phyloP scores from a whole-genome alignment of 768 basidiomycete species.

The Hygrophoropsis aurantiaca region DNA sequence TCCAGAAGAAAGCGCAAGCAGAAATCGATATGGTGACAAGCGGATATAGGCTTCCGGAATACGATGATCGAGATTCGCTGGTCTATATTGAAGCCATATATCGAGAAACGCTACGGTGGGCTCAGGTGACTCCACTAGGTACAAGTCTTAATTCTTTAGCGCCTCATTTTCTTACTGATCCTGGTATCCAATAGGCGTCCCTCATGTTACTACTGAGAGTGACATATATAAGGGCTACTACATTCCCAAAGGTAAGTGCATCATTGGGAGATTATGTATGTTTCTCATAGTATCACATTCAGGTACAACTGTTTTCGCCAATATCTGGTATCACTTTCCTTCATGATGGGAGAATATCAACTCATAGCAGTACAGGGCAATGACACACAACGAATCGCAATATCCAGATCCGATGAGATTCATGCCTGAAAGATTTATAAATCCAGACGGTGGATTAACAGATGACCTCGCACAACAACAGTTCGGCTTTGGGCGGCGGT shows the following conservation, averaged over 20 bases:
- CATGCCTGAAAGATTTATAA: conserved; percentile 19
- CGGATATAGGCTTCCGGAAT: conserved; percentile 14
- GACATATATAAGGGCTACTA: conserved; percentile 30
- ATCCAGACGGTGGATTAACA: conserved; percentile 13
- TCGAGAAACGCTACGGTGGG: conserved; percentile 23
- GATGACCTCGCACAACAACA: conserved; percentile 16
- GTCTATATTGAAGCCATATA: conserved; percentile 23
- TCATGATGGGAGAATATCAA: neutral
- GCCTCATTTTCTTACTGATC: too few relatives aligned
- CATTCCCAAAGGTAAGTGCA: conserved; percentile 26
- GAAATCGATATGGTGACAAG: conserved; percentile 25
- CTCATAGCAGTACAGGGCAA: conserved; percentile 15
- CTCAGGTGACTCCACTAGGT: conserved; percentile 24
- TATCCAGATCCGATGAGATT: conserved; percentile 21
- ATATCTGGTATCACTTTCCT: conserved; percentile 11
- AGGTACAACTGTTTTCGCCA: conserved; percentile 13
- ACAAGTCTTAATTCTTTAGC: too few relatives aligned
- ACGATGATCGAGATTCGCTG: conserved; percentile 19
- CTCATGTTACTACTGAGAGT: conserved; percentile 26
- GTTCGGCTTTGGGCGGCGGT: conserved; percentile 23
- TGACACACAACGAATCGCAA: conserved; percentile 22
- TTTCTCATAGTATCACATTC: neutral
- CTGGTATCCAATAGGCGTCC: conserved; percentile 17
- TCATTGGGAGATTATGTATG: neutral
- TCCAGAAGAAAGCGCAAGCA: conserved; percentile 21